Base-by-base conservation (phyloP, 192 early-diverging fungal species). In the Rhizophlyctis rosea region DNA sequence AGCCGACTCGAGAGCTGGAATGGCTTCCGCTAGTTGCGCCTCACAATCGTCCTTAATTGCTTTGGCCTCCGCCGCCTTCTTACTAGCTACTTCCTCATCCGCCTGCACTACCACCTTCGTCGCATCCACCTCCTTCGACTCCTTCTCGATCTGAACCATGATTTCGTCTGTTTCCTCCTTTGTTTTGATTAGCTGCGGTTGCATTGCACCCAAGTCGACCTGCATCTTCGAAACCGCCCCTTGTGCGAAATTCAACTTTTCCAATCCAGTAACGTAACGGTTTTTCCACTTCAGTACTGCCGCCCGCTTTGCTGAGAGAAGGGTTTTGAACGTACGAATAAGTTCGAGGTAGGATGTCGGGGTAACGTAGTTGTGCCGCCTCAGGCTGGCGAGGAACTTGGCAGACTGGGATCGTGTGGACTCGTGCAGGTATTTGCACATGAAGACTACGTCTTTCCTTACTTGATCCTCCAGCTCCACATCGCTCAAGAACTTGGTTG, bases 391-490 rank as follows among this genome's bases (percentile, higher is more conserved):
- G 1, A 80, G 51, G 54, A 79, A 84, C 27, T 70, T 65, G 18
- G 55, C 72, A 11, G 82, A 84, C 54, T 81, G 76, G 18, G 30
- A 57, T 35, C 56, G 34, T 21, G 79, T 84, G 52, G 75, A 73
- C 39, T 84, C 82, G 60, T 84, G 82, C 36, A 84, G 74, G 57
- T 81, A 67, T 64, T 84, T 80, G 71, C 82, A 84, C 82, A 84
- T 84, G 23, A 50, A 61, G 2, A 84, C 73, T n/a, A 83, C 82
- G n/a, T 71, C 57, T 7, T 35, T 54, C 55, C 78, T 50, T 47
- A 81, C 72, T 23, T 48, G 23, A 25, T 80, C 76, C 14, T 80
- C 66, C 60, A 84, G 81, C 23, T 75, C 79, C 3, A 80, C 69
- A 36, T 78, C 78, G 31, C 70, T 60, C 29, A 84, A 54, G 59